Percentiles rank a stretch among this genome's conserved stretches.
phyloP scores from a whole-genome alignment of 1,284 basidiomycete genomes.

The Rhodotorula sp. region DNA sequence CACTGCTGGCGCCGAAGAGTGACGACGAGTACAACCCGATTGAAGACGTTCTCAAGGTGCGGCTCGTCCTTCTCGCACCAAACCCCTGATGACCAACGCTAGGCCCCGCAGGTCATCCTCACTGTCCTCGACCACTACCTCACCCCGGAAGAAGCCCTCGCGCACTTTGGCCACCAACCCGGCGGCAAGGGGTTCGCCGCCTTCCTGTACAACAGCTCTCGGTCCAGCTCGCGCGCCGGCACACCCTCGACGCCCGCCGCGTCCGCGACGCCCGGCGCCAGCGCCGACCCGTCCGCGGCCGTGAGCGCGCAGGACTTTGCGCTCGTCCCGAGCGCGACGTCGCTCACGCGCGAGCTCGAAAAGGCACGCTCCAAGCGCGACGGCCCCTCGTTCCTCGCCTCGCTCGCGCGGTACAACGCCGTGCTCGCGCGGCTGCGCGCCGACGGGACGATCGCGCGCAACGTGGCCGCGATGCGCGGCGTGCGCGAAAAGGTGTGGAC shows the following conservation, averaged over 20 bases:
- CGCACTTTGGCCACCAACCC: conserved; percentile 42
- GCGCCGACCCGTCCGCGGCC: neutral
- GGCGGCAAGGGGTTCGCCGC: conserved; percentile 34
- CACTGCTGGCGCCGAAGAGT: conserved; percentile 49
- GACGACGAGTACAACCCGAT: conserved; percentile 54
- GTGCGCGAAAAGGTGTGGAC: conserved; percentile 53
- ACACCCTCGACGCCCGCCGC: neutral
- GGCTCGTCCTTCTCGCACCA: conserved; percentile 5
- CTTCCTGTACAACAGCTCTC: conserved; percentile 30
- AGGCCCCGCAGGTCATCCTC: conserved; percentile 47
- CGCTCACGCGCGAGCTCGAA: conserved; percentile 57
- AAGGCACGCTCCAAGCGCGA: conserved; percentile 57
- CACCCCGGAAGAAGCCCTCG: conserved; percentile 37
- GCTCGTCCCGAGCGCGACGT: conserved; percentile 41
- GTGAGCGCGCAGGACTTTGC: neutral
- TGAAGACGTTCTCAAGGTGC: conserved; percentile 49
- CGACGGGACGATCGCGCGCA: conserved; percentile 48
- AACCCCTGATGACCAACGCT: neutral
- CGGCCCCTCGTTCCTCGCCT: conserved; percentile 55
- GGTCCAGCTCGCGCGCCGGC: conserved; percentile 25
- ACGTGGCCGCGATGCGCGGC: conserved; percentile 46
- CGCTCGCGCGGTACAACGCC: conserved; percentile 56
- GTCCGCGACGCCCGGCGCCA: neutral
- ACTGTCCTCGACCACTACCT: conserved; percentile 43
- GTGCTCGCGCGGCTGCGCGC: conserved; percentile 52